These are phyloP conservation scores for Poa annua DNA, from an alignment of 176 grass and related monocot genomes.

Conservation along the genomic window DNA sequence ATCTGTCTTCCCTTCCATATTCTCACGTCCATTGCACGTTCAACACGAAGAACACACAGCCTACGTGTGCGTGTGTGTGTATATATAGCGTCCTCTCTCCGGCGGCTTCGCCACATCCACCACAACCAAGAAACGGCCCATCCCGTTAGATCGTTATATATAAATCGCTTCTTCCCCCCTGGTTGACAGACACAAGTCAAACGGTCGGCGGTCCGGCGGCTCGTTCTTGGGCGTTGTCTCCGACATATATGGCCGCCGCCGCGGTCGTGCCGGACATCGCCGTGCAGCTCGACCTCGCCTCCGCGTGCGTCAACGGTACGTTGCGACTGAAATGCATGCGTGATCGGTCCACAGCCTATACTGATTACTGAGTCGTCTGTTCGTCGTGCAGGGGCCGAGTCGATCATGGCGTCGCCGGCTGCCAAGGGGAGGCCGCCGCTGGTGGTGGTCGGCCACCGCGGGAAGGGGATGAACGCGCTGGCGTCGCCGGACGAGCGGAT, in stretches of 20 bases:
- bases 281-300: conserved; percentile 39
- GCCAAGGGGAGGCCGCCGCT: conserved; percentile 1
- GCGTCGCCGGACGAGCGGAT: conserved; percentile 56
- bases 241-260: conserved; percentile 34
- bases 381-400: neutral
- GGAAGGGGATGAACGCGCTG: conserved; percentile 88
- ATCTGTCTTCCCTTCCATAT: neutral
- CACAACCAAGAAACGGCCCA: neutral
- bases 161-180: neutral
- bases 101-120: neutral
- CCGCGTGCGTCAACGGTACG: conserved; percentile 41
- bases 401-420: conserved; percentile 9
- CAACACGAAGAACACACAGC: neutral
- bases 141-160: neutral
- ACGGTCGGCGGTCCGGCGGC: neutral
- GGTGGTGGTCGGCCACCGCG: conserved; percentile 74
- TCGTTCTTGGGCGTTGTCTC: neutral
- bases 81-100: conserved; percentile 12
- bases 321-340: neutral
- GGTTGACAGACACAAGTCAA: neutral
- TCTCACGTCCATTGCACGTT: neutral
- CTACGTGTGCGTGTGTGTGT: neutral
- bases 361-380: neutral
- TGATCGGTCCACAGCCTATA: neutral
- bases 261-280: conserved; percentile 47